These are phyloP conservation scores for Pseudogymnoascus sp. DNA, from an alignment of 2,329 filamentous ascomycete species.

Conservation along the genomic window DNA sequence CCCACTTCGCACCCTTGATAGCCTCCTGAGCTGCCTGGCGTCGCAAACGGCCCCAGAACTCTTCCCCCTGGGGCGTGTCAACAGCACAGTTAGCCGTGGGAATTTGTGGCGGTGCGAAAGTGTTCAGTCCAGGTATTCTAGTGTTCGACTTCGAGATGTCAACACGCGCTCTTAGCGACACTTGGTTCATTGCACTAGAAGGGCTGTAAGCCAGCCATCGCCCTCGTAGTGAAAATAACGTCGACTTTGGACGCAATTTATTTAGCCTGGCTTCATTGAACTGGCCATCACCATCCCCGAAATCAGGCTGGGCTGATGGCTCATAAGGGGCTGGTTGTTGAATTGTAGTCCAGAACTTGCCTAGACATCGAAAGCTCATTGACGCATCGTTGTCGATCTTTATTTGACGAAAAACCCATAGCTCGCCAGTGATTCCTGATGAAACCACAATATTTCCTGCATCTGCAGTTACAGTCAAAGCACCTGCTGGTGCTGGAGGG, in stretches of 20 bases:
- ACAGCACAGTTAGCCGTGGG: conserved; percentile 61
- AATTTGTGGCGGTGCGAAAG: conserved; percentile 62
- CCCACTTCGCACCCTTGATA: conserved; percentile 68
- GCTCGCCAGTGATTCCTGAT: conserved; percentile 79
- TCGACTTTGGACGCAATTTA: conserved; percentile 34
- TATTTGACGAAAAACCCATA: conserved; percentile 65
- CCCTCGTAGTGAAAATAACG: conserved; percentile 61
- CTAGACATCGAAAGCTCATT: conserved; percentile 59
- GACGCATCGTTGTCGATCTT: conserved; percentile 38
- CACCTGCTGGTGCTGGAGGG: conserved; percentile 64
- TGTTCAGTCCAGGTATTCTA: conserved; percentile 50
- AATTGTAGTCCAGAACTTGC: conserved; percentile 87
- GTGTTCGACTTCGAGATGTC: conserved; percentile 47
- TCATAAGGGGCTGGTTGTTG: conserved; percentile 51
- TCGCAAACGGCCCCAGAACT: conserved; percentile 69
- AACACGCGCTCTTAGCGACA: conserved; percentile 61
- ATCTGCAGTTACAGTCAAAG: conserved; percentile 67
- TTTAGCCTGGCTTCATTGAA: conserved; percentile 35
- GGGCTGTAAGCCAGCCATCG: conserved; percentile 75
- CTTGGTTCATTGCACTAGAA: conserved; percentile 61
- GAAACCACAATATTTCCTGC: conserved; percentile 66
- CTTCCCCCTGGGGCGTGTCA: conserved; percentile 66
- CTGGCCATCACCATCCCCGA: conserved; percentile 30
- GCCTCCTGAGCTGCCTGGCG: conserved; percentile 74
- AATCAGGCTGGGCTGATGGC: conserved; percentile 17